Percentiles rank a stretch among this genome's conserved stretches.
These are phyloP conservation scores for Pichia manshurica DNA, from an alignment of 805 yeast species.

Conservation along the genomic window DNA sequence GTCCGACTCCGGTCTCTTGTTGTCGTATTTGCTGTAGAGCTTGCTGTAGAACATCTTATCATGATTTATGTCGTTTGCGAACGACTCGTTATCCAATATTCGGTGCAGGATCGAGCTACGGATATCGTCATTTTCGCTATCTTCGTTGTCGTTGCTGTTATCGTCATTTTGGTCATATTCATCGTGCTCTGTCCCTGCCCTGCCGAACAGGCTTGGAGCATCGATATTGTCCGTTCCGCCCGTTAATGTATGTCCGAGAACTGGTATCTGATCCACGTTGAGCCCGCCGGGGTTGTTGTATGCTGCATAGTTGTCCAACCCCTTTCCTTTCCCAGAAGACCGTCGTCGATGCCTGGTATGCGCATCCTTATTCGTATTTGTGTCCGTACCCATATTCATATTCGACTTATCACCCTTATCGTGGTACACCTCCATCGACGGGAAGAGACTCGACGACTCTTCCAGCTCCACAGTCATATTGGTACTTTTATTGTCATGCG, in stretches of 20 bases:
- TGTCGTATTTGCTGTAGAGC: constrained; percentile 21
- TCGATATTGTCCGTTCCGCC: neutral
- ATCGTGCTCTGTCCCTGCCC: no score
- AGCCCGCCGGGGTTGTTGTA: no score
- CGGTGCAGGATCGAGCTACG: constrained; percentile 21
- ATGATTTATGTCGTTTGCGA: constrained; percentile 7
- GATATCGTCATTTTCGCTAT: constrained; percentile 14
- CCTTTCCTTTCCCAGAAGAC: no score
- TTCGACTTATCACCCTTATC: no score
- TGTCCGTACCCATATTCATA: no score
- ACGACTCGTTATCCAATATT: constrained; percentile 20
- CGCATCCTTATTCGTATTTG: no score
- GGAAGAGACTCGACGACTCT: constrained; percentile 1
- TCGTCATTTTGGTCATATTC: neutral
- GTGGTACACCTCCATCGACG: neutral
- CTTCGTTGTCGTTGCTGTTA: neutral
- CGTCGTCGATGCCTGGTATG: no score
- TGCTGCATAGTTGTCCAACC: no score
- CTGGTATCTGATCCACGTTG: neutral
- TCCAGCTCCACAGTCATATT: neutral
- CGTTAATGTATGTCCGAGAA: neutral
- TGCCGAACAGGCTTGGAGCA: neutral
- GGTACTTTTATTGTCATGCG: neutral
- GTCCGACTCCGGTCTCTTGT: neutral
- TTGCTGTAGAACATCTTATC: constrained; percentile 20